Base-by-base conservation (phyloP, 495 filamentous ascomycete genomes). In the Lophium mytilinum region DNA sequence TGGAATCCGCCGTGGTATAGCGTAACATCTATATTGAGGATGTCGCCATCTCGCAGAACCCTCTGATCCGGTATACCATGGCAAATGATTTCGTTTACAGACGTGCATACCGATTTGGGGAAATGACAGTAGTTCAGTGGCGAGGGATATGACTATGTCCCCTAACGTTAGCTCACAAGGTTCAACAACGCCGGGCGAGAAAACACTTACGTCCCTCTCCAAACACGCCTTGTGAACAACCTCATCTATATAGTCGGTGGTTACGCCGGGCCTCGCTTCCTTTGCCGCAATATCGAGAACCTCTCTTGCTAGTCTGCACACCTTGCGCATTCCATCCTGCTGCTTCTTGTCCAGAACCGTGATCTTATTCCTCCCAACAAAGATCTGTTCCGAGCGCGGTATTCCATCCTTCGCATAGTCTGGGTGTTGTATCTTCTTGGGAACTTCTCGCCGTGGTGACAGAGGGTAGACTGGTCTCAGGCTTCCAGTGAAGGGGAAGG, bases 71-170 rank as follows among this genome's bases (percentile, higher is more conserved):
- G 72, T 19, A 75, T 75, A 33, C 72, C 72, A 57, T 75, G 72
- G 61, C 72, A 75, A 67, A 99, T 97, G 55, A 95, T 85, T 73
- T 99, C 93, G 75, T 99, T 99, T 57, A 87, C 68, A 1, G 90
- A 96, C 1, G 90, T 97, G 72, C 93, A 99, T 45, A 96, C 84
- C 1, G 93, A 99, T 76, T 99, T 99, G 54, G 93, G 93, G 76
- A 96, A 99, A 69, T 89, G 77, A 76, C 84, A 83, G 71, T 99
- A 99, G 75, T 99, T 99, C 9, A 99, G 73, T 1, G 92, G 89
- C 0, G 93, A 99, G 0, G 93, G 93, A 65, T 99, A 99, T 11
- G 90, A 87, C 93, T 97, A 51, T 36, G 9, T 1, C 3, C 2
- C 1, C 52, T 61, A 65, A 55, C 46, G 9, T 48, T 47, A 5